Percentiles rank a stretch among this genome's conserved stretches.
Conservation (phyloP, 148 eudicot genomes). For the Mesembryanthemum crystallinum region DNA sequence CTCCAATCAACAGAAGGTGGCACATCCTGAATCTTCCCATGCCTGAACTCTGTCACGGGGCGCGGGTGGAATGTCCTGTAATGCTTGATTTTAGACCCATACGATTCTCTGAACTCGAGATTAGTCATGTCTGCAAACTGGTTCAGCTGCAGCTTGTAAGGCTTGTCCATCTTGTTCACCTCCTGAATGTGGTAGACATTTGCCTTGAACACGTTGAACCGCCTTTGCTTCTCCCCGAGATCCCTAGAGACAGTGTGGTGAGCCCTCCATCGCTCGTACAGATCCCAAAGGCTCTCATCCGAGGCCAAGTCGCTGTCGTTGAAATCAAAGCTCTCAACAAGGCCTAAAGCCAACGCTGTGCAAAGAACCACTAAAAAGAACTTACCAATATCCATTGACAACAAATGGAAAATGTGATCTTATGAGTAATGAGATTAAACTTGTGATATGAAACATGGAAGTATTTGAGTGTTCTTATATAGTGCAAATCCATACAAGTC, state of each 20-base stretch:
- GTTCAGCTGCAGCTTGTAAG: constrained; percentile 54
- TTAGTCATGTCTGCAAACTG: constrained; percentile 55
- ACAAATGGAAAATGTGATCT: not conserved
- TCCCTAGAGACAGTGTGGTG: constrained; percentile 47
- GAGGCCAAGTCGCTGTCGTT: constrained; percentile 45
- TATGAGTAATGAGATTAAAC: not conserved
- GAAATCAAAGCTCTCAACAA: constrained; percentile 38
- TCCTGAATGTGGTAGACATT: constrained; percentile 47
- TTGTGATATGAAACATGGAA: not conserved
- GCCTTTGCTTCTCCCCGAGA: constrained; percentile 38
- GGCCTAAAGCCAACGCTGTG: constrained; percentile 28
- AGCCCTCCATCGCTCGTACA: constrained; percentile 62
- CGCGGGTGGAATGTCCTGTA: constrained; percentile 42
- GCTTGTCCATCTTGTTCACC: constrained; percentile 53
- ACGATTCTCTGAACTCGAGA: constrained; percentile 45
- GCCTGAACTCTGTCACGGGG: constrained; percentile 42
- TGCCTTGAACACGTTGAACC: constrained; percentile 62
- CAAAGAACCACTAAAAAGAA: constrained; percentile 27
- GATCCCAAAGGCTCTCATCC: constrained; percentile 46
- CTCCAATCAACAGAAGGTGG: constrained; percentile 73
- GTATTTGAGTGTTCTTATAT: constrained; percentile 5
- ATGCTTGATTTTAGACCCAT: constrained; percentile 55
- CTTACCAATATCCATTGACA: constrained; percentile 27
- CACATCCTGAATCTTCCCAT: constrained; percentile 37
- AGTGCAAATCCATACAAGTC: constrained; percentile 14